Conservation (phyloP, 2,329 filamentous ascomycete species). For the Scedosporium minutisporum region DNA sequence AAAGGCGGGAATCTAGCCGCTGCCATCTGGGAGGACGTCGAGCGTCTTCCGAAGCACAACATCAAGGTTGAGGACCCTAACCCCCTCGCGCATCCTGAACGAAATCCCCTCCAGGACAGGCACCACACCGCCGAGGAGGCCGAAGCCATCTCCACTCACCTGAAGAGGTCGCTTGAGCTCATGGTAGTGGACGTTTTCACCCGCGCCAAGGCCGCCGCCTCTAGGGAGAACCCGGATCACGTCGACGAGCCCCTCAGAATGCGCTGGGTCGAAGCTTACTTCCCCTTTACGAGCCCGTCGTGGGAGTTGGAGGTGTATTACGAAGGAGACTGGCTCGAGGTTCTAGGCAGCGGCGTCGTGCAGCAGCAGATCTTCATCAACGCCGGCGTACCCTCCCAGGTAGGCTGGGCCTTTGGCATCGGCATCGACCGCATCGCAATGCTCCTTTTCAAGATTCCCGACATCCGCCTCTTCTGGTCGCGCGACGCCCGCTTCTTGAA, state of each 20-base stretch:
- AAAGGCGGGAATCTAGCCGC: slow-evolving; percentile 46
- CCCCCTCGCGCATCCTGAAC: slow-evolving; percentile 63
- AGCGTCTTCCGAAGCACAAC: slow-evolving; percentile 60
- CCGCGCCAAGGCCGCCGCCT: slow-evolving; percentile 59
- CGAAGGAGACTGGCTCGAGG: slow-evolving; percentile 89
- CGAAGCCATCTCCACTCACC: slow-evolving; percentile 71
- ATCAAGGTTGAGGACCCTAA: slow-evolving; percentile 77
- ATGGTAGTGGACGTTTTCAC: slow-evolving; percentile 87
- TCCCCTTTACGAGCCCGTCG: slow-evolving; percentile 90
- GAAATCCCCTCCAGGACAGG: slow-evolving; percentile 70
- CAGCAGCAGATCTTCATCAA: slow-evolving; percentile 72
- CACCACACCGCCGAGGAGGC: slow-evolving; percentile 68
- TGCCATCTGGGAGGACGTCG: slow-evolving; percentile 61
- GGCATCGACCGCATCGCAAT: slow-evolving; percentile 94
- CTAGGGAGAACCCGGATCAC: slow-evolving; percentile 37
- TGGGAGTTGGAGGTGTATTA: slow-evolving; percentile 97
- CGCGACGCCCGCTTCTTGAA: slow-evolving; percentile 72
- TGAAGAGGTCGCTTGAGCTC: slow-evolving; percentile 81
- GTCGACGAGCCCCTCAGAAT: slow-evolving; percentile 67
- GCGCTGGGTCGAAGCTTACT: slow-evolving; percentile 94
- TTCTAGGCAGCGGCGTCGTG: slow-evolving; percentile 86
- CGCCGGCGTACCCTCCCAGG: slow-evolving; percentile 61
- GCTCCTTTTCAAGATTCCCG: slow-evolving; percentile 91
- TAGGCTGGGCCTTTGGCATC: slow-evolving; percentile 94
- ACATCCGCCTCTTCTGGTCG: slow-evolving; percentile 96